Base-by-base conservation (phyloP, 257 asterid genomes). In the Nicotiana undulata region DNA sequence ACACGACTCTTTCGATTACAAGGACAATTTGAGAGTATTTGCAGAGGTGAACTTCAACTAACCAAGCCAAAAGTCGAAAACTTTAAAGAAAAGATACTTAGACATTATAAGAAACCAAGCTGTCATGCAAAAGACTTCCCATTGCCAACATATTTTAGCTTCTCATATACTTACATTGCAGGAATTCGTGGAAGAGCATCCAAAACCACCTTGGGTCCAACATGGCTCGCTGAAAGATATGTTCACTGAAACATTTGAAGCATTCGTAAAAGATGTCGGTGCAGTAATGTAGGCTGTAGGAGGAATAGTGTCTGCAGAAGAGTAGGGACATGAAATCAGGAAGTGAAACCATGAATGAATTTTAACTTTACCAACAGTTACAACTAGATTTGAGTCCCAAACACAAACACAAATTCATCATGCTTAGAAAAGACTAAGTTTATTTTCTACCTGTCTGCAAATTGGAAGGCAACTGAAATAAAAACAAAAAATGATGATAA, bases 81-180 rank as follows among this genome's bases (percentile, higher is more conserved):
- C 26, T 24, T 24, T 26, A 26, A 74, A 46, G 61, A 37, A 74
- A 74, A 49, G 61, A 49, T 49, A 49, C 16, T 49, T 26, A 4
- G 26, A 49, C 16, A 74, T 74, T 17, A 17, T 49, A 74, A 46
- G 17, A 49, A 46, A 59, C 16, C 16, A 74, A 49, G 40, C 16
- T 17, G 2, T 49, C 79, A 74, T 49, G 5, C 61, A 49, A 74
- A 24, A 16, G 9, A 74, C 44, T 7, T 26, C 60, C 59, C 20
- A 44, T 49, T 63, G 78, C 15, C 75, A 77, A 78, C 9, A 74
- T 74, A 79, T 77, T 84, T 65, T 61, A 85, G 89, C 82, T 44
- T 86, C 78, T 81, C 83, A 78, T 86, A 70, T 82, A 91, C 98
- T 95, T 94, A 95, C 98, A 75, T 91, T 95, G 91, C 98, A 95